Percentiles rank a stretch among this genome's conserved stretches.
These are phyloP conservation scores for Rosellinia necatrix DNA, from an alignment of 2,329 filamentous ascomycete genomes.

Conservation along the genomic window DNA sequence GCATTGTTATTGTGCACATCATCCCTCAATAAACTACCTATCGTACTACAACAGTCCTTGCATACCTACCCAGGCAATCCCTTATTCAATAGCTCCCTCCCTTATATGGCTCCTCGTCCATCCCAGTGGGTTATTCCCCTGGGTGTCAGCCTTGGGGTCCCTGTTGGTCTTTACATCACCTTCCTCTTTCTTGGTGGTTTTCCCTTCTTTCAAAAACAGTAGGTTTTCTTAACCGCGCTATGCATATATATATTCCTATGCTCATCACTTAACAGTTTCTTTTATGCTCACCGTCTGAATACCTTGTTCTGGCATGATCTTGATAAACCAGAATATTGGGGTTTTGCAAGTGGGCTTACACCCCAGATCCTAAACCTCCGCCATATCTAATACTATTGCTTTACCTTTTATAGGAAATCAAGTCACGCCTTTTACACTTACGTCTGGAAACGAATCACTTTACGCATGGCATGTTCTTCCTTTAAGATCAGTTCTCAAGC, in stretches of 20 bases:
- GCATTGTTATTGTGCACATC: too few species aligned
- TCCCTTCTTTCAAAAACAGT: conserved; percentile 81
- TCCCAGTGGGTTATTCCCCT: conserved; percentile 43
- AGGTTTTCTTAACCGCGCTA: conserved; percentile 42
- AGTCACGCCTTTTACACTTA: conserved; percentile 81
- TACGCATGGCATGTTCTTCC: conserved; percentile 94
- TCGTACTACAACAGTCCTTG: too few species aligned
- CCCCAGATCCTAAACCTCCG: conserved; percentile 15
- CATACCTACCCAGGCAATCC: background rate
- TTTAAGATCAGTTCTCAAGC: conserved; percentile 71
- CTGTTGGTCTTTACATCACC: conserved; percentile 67
- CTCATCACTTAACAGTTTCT: conserved; percentile 58
- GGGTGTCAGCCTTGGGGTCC: conserved; percentile 59
- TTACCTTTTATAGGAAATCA: conserved; percentile 70
- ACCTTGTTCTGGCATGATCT: conserved; percentile 73
- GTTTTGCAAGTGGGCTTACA: conserved; percentile 73
- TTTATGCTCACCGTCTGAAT: conserved; percentile 84
- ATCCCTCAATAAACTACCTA: too few species aligned
- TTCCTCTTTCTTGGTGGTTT: conserved; percentile 69
- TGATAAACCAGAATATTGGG: conserved; percentile 78
- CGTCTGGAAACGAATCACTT: conserved; percentile 76
- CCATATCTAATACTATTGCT: conserved; percentile 26
- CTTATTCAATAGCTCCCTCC: background rate
- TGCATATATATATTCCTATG: too few species aligned
- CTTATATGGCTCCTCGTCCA: conserved; percentile 37